These are phyloP conservation scores for Hypoxylon rubiginosum DNA, from an alignment of 2,329 filamentous ascomycete species.

Conservation along the genomic window DNA sequence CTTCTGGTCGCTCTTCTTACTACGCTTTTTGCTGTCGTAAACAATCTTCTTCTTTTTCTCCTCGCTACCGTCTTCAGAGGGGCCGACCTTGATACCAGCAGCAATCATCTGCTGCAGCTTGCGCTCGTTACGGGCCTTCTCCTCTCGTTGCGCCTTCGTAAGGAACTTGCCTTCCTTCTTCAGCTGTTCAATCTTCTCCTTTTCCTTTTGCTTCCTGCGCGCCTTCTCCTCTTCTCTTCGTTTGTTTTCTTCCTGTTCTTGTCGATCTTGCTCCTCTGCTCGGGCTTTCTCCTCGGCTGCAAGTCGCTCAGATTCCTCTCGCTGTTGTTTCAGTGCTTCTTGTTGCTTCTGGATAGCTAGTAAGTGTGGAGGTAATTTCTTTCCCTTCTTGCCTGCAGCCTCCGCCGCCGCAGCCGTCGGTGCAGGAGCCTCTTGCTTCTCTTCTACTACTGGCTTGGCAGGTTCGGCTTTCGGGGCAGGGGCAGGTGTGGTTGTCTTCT, in stretches of 20 bases:
- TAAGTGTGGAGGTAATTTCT: slow-evolving; percentile 86
- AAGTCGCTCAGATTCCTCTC: slow-evolving; percentile 73
- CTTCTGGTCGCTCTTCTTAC: slow-evolving; percentile 69
- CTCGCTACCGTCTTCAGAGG: slow-evolving; percentile 63
- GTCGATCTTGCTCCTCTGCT: slow-evolving; percentile 74
- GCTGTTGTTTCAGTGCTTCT: slow-evolving; percentile 75
- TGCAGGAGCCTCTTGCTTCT: slow-evolving; percentile 63
- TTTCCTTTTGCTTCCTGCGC: slow-evolving; percentile 87
- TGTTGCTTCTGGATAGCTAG: slow-evolving; percentile 84
- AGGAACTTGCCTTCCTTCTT: slow-evolving; percentile 91
- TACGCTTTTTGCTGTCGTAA: slow-evolving; percentile 82
- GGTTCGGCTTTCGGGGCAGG: slow-evolving; percentile 68
- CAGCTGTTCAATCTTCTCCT: slow-evolving; percentile 86
- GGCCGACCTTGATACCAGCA: slow-evolving; percentile 79
- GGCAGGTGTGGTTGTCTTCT: slow-evolving; percentile 73
- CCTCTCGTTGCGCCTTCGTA: slow-evolving; percentile 87
- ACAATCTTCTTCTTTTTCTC: slow-evolving; percentile 82
- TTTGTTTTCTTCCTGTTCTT: slow-evolving; percentile 76
- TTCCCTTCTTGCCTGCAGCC: slow-evolving; percentile 79
- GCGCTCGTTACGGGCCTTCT: slow-evolving; percentile 81
- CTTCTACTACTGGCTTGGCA: slow-evolving; percentile 63
- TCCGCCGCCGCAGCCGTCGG: slow-evolving; percentile 58
- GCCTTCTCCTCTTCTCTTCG: slow-evolving; percentile 79
- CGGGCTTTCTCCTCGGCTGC: slow-evolving; percentile 74
- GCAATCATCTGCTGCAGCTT: slow-evolving; percentile 89